phyloP scores from a whole-genome alignment of 148 eudicot genomes.

The Amaranthus cruentus region DNA sequence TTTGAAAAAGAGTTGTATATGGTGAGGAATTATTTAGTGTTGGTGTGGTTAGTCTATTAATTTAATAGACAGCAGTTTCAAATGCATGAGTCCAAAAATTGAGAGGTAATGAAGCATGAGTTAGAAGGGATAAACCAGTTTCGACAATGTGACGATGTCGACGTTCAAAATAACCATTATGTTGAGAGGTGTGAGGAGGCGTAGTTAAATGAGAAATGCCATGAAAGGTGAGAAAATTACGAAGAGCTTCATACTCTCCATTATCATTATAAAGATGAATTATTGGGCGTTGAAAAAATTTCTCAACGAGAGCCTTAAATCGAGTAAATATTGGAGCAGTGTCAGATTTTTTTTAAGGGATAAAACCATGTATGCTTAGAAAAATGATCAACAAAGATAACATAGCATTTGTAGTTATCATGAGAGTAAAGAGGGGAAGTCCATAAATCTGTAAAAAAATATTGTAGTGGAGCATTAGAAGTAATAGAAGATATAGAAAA shows the following conservation, averaged over 20 bases:
- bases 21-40: neutral
- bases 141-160: slow-evolving; percentile 3
- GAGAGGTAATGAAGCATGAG: too few species aligned
- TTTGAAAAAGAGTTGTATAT: neutral
- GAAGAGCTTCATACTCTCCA: too few species aligned
- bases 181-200: slow-evolving; percentile 5
- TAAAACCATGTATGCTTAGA: slow-evolving; percentile 5
- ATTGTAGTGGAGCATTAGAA: neutral
- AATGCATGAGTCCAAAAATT: neutral
- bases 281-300: neutral
- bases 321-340: neutral
- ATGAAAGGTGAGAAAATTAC: neutral
- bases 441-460: slow-evolving; percentile 1
- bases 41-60: neutral
- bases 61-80: neutral
- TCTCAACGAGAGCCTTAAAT: slow-evolving; percentile 1
- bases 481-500: neutral
- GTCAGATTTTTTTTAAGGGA: slow-evolving; percentile 10
- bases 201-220: slow-evolving; percentile 3
- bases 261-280: too few species aligned
- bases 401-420: slow-evolving; percentile 2
- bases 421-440: neutral
- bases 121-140: too few species aligned
- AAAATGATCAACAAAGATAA: slow-evolving; percentile 13
- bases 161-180: slow-evolving; percentile 4